Conservation (phyloP, 371 early-diverging fungal species). For the Actinomucor elegans region DNA sequence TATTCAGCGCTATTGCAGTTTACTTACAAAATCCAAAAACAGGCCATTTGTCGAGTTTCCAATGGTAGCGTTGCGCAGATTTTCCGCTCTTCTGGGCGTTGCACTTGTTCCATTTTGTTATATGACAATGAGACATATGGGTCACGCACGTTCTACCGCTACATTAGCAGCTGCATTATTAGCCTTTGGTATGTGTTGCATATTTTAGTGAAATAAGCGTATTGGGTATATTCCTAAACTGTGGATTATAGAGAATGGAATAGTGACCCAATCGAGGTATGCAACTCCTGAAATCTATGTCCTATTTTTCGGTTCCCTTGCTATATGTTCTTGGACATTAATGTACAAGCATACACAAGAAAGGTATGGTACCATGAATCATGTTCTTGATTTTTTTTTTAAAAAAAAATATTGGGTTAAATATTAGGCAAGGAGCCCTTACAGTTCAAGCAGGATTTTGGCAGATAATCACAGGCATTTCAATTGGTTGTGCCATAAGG, state of each 20-base stretch:
- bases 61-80: constrained; percentile 18
- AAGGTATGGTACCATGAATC: constrained; percentile 21
- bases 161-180: constrained; percentile 31
- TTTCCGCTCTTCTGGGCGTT: constrained; percentile 30
- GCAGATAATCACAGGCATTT: constrained; percentile 62
- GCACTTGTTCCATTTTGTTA: constrained; percentile 32
- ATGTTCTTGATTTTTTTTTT: too few relatives aligned
- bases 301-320: constrained; percentile 18
- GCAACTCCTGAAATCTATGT: constrained; percentile 24
- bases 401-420: too few relatives aligned
- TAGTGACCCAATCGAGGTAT: constrained; percentile 36
- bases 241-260: constrained; percentile 24
- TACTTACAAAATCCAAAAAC: too few relatives aligned
- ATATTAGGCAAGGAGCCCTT: background rate
- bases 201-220: too few relatives aligned
- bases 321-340: constrained; percentile 17
- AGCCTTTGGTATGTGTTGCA: constrained; percentile 27
- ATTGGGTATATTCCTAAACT: too few relatives aligned
- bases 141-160: constrained; percentile 28
- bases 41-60: constrained; percentile 31
- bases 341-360: constrained; percentile 11
- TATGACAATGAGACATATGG: constrained; percentile 24
- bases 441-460: constrained; percentile 57
- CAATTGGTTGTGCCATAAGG: constrained; percentile 28
- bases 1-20: too few relatives aligned